Evolutionary conservation across 345 rosid genomes (phyloP).

Genomic region (Arabis alpina): DNA sequence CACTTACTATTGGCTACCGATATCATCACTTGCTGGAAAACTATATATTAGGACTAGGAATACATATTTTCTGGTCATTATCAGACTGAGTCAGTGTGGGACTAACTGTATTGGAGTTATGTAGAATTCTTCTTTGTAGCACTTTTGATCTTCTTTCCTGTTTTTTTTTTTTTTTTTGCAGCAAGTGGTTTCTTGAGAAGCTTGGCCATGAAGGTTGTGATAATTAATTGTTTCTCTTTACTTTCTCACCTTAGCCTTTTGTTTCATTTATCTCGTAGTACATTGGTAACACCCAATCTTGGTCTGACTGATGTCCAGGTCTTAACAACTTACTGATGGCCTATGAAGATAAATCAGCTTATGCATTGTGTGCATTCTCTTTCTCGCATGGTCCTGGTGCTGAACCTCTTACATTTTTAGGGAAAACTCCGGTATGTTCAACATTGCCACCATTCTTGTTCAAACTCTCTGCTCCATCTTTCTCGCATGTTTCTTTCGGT

Average conservation of each 20-base stretch:
- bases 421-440: conserved; percentile 72
- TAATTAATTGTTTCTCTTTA: conserved; percentile 14
- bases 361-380: conserved; percentile 86
- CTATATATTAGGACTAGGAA: not conserved
- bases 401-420: conserved; percentile 75
- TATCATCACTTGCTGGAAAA: not conserved
- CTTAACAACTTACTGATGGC: conserved; percentile 82
- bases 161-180: conserved; percentile 45
- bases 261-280: conserved; percentile 5
- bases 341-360: conserved; percentile 93
- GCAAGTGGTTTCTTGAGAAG: conserved; percentile 96
- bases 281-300: not conserved
- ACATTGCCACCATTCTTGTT: conserved; percentile 5
- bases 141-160: conserved; percentile 28
- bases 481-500: not conserved
- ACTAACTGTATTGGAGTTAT: not conserved
- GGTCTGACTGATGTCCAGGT: conserved; percentile 51
- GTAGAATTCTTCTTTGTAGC: conserved; percentile 20
- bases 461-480: conserved; percentile 7
- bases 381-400: conserved; percentile 75
- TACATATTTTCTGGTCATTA: conserved; percentile 5
- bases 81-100: conserved; percentile 2
- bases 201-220: conserved; percentile 86
- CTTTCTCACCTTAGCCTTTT: not conserved
- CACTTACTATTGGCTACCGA: not conserved